Conservation (phyloP, 805 yeast species). For the Grigorovia humatica region DNA sequence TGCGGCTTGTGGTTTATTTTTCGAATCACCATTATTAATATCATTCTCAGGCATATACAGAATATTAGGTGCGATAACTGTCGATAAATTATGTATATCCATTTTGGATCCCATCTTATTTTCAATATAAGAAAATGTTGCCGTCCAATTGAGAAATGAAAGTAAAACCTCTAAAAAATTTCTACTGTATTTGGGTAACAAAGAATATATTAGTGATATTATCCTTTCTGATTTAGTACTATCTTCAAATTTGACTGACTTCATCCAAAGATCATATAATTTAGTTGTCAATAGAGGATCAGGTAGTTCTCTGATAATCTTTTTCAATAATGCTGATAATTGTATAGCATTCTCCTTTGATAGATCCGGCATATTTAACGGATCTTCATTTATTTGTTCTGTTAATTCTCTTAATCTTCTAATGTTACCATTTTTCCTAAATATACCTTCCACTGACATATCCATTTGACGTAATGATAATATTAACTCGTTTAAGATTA, state of each 20-base stretch:
- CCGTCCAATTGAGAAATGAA: slow-evolving; percentile 86
- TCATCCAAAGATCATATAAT: slow-evolving; percentile 70
- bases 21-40: background rate
- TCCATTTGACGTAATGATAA: slow-evolving; percentile 80
- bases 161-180: slow-evolving; percentile 79
- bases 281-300: slow-evolving; percentile 75
- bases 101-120: slow-evolving; percentile 87
- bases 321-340: slow-evolving; percentile 84
- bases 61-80: slow-evolving; percentile 90
- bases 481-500: slow-evolving; percentile 76
- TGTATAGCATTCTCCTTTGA: slow-evolving; percentile 78
- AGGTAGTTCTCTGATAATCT: slow-evolving; percentile 85
- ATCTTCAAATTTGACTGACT: slow-evolving; percentile 47
- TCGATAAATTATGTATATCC: slow-evolving; percentile 92
- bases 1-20: slow-evolving; percentile 14
- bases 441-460: slow-evolving; percentile 91
- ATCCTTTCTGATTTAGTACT: slow-evolving; percentile 39
- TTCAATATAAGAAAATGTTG: slow-evolving; percentile 88
- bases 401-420: slow-evolving; percentile 65
- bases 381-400: slow-evolving; percentile 61
- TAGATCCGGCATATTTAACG: slow-evolving; percentile 61
- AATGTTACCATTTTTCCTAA: slow-evolving; percentile 93
- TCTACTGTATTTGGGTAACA: slow-evolving; percentile 73
- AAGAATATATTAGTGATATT: slow-evolving; percentile 54
- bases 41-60: slow-evolving; percentile 36